Percentiles rank a stretch among this genome's conserved stretches.
These are phyloP conservation scores for Alternaria ventricosa DNA, from an alignment of 2,329 filamentous ascomycete genomes.

Conservation along the genomic window DNA sequence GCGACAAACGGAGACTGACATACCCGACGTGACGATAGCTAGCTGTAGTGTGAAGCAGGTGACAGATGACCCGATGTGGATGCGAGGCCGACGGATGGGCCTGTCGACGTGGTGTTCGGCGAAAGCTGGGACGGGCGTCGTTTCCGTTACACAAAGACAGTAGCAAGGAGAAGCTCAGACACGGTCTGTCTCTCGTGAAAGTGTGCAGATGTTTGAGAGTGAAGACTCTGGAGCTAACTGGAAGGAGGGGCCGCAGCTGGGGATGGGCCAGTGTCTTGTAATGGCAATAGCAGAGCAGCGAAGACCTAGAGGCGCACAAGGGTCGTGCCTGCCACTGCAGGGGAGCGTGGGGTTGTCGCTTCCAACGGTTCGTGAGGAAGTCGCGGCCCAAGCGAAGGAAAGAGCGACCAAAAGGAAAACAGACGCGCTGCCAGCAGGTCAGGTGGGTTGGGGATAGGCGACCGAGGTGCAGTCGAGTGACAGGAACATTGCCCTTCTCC, in stretches of 20 bases:
- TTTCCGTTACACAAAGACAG: slow-evolving; percentile 36
- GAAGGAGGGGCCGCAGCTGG: slow-evolving; percentile 18
- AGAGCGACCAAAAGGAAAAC: slow-evolving; percentile 19
- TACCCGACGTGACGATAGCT: slow-evolving; percentile 32
- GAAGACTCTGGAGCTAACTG: neutral
- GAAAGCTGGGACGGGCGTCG: slow-evolving; percentile 34
- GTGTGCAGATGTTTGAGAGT: slow-evolving; percentile 13
- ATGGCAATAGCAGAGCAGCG: slow-evolving; percentile 19
- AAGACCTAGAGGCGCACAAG: slow-evolving; percentile 36
- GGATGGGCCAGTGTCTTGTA: slow-evolving; percentile 23
- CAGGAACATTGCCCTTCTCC: neutral
- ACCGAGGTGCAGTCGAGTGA: neutral
- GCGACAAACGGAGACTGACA: slow-evolving; percentile 35
- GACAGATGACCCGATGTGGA: slow-evolving; percentile 26
- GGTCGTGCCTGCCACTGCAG: slow-evolving; percentile 35
- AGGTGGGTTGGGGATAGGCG: neutral
- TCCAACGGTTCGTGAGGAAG: slow-evolving; percentile 37
- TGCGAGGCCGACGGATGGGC: slow-evolving; percentile 22
- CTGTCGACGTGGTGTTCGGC: slow-evolving; percentile 24
- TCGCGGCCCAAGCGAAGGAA: slow-evolving; percentile 35
- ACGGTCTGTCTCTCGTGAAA: slow-evolving; percentile 35
- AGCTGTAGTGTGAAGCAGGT: slow-evolving; percentile 8
- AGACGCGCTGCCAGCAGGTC: slow-evolving; percentile 4
- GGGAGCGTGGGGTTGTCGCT: slow-evolving; percentile 29
- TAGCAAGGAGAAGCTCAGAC: slow-evolving; percentile 27